phyloP scores from a whole-genome alignment of 495 filamentous ascomycete genomes.

The Annulohypoxylon nitens region DNA sequence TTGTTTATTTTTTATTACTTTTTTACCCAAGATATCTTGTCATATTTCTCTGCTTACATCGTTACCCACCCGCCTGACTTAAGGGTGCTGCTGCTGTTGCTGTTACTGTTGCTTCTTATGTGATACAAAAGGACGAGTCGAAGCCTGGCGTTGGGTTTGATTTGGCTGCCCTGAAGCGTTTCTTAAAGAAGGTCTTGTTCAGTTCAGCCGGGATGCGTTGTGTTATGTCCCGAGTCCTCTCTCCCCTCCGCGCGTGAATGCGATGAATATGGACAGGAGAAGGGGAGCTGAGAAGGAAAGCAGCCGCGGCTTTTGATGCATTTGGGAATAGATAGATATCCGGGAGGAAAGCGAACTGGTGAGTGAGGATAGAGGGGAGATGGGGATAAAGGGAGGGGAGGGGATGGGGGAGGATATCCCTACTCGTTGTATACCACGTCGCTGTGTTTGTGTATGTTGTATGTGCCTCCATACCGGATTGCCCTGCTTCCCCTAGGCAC shows the following conservation, averaged over 20 bases:
- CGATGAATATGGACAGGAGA: background rate
- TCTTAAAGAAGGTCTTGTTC: background rate
- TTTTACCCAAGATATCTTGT: background rate
- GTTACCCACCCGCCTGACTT: background rate
- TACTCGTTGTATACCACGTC: background rate
- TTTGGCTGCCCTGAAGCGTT: background rate
- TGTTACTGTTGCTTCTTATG: background rate
- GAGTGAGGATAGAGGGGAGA: too few species aligned
- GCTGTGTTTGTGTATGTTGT: too few species aligned
- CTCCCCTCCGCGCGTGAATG: background rate
- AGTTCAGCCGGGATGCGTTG: background rate
- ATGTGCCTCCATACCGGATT: too few species aligned
- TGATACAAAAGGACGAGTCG: background rate
- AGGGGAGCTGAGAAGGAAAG: background rate
- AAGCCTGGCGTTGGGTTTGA: background rate
- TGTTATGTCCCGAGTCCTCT: background rate
- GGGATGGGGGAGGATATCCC: background rate
- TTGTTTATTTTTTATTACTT: background rate
- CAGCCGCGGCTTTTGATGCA: background rate
- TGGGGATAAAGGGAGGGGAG: too few species aligned
- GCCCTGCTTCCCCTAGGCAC: too few species aligned
- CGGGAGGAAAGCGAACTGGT: background rate
- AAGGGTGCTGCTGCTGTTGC: background rate
- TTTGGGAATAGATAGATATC: background rate
- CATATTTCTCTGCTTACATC: background rate